These are phyloP conservation scores for Rubus parviflorus DNA, from an alignment of 306 rosid genomes.

Conservation along the genomic window DNA sequence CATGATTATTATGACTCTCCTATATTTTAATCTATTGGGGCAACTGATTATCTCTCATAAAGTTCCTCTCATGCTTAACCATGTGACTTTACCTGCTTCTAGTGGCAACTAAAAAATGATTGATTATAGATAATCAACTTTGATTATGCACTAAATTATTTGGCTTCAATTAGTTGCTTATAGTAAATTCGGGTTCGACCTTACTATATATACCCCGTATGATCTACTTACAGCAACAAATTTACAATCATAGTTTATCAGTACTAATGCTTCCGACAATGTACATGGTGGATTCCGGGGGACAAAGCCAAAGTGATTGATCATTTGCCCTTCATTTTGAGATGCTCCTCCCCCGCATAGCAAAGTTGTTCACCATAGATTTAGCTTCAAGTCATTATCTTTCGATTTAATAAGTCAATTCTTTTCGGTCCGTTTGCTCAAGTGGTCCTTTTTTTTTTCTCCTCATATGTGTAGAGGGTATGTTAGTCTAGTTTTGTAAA, in stretches of 20 bases:
- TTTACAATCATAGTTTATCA: background rate
- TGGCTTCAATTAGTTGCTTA: background rate
- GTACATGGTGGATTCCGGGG: background rate
- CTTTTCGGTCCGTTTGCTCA: no score
- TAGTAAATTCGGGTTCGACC: background rate
- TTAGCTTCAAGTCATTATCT: background rate
- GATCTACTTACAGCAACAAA: background rate
- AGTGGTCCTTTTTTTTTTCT: no score
- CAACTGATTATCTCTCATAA: conserved; percentile 8
- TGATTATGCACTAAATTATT: background rate
- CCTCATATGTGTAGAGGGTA: background rate
- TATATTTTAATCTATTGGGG: background rate
- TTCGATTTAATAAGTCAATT: no score
- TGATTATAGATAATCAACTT: no score
- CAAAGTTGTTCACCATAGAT: no score
- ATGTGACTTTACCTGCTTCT: conserved; percentile 21
- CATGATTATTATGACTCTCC: conserved; percentile 23
- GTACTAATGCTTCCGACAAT: background rate
- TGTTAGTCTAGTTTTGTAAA: no score
- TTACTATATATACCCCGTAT: background rate
- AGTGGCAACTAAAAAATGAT: background rate
- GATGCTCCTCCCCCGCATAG: background rate
- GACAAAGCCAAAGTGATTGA: background rate
- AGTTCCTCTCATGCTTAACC: conserved; percentile 17
- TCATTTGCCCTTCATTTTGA: background rate